phyloP scores from a whole-genome alignment of 176 grass and related monocot genomes.

The Ananas comosus region DNA sequence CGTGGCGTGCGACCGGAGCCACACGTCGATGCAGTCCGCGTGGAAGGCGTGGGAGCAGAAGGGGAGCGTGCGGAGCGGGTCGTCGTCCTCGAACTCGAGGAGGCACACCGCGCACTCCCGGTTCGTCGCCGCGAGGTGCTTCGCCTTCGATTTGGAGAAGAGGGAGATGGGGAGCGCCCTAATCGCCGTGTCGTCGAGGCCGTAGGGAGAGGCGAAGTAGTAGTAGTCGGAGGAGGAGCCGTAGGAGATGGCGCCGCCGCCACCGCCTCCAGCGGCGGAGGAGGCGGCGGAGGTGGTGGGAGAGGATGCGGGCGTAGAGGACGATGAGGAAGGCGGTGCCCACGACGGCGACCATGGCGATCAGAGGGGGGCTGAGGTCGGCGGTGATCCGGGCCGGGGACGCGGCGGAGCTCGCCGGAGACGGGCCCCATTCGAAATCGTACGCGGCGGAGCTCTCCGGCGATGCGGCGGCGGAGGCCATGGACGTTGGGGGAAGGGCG shows the following conservation, averaged over 20 bases:
- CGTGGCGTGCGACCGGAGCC: constrained; percentile 74
- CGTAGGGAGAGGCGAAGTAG: constrained; percentile 59
- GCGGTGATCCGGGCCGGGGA: neutral
- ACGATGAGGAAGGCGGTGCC: constrained; percentile 86
- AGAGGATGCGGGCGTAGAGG: constrained; percentile 65
- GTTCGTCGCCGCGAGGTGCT: constrained; percentile 30
- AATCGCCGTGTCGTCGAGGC: constrained; percentile 70
- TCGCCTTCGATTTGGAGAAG: constrained; percentile 36
- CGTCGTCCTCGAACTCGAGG: constrained; percentile 81
- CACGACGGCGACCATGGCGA: constrained; percentile 91
- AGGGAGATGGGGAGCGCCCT: constrained; percentile 68
- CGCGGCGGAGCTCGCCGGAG: neutral
- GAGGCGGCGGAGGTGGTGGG: constrained; percentile 38
- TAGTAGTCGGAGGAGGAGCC: constrained; percentile 50
- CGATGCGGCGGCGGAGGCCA: neutral
- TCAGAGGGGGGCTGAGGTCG: constrained; percentile 77
- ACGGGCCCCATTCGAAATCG: neutral
- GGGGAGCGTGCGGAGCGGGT: constrained; percentile 70
- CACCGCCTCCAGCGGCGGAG: constrained; percentile 26
- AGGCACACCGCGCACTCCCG: constrained; percentile 84
- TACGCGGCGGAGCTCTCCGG: neutral
- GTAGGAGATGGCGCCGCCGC: constrained; percentile 22
- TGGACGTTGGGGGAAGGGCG: neutral
- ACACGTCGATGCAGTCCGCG: constrained; percentile 88
- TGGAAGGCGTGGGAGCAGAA: constrained; percentile 85